Conservation (phyloP, 2,329 filamentous ascomycete genomes). For the Graphilbum sp. region DNA sequence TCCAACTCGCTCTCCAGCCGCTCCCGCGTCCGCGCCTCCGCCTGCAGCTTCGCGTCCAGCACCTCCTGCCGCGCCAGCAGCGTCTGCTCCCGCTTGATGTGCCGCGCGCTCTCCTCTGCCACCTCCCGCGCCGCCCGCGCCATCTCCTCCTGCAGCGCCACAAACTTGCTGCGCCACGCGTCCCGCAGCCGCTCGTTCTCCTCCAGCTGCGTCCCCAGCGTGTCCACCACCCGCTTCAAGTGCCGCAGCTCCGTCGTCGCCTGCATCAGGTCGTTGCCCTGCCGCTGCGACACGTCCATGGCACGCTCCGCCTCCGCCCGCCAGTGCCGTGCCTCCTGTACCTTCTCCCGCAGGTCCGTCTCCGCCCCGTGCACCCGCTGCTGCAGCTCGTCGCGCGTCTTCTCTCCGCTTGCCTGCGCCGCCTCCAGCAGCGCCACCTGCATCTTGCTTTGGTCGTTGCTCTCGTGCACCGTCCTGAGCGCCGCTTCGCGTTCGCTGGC, state of each 20-base stretch:
- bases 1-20: slow-evolving; percentile 51
- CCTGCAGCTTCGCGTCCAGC: slow-evolving; percentile 59
- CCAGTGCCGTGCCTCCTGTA: slow-evolving; percentile 44
- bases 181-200: slow-evolving; percentile 77
- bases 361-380: slow-evolving; percentile 38
- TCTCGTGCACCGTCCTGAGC: slow-evolving; percentile 42
- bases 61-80: slow-evolving; percentile 66
- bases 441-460: slow-evolving; percentile 37
- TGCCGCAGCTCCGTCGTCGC: slow-evolving; percentile 49
- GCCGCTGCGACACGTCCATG: slow-evolving; percentile 32
- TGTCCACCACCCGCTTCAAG: slow-evolving; percentile 56
- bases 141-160: slow-evolving; percentile 79
- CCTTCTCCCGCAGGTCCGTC: slow-evolving; percentile 34
- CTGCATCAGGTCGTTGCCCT: slow-evolving; percentile 30
- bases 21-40: slow-evolving; percentile 54
- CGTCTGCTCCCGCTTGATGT: slow-evolving; percentile 63
- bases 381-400: slow-evolving; percentile 36
- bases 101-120: slow-evolving; percentile 64
- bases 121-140: slow-evolving; percentile 61
- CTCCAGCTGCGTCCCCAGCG: slow-evolving; percentile 61
- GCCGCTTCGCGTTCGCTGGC: slow-evolving; percentile 55
- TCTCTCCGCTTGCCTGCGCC: slow-evolving; percentile 40
- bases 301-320: slow-evolving; percentile 44
- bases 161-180: slow-evolving; percentile 68
- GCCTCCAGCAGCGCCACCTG: slow-evolving; percentile 52